Percentiles rank a stretch among this genome's conserved stretches.
These are phyloP conservation scores for Aspergillus sp. DNA, from an alignment of 2,329 filamentous ascomycete species.

Conservation along the genomic window DNA sequence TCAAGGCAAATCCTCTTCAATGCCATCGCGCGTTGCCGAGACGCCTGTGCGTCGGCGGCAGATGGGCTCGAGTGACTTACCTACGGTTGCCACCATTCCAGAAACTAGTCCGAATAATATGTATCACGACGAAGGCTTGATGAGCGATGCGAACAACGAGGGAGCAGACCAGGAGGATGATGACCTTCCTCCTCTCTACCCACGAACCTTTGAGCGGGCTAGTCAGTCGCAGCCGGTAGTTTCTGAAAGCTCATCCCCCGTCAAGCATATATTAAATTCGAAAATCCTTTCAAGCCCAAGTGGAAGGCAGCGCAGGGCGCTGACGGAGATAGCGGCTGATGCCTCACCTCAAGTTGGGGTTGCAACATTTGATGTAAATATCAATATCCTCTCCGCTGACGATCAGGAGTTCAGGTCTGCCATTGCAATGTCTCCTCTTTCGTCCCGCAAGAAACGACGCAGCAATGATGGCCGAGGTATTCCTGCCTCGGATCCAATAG, in stretches of 20 bases:
- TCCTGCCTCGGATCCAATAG: constrained; percentile 34
- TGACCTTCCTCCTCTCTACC: constrained; percentile 40
- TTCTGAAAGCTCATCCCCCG: constrained; percentile 30
- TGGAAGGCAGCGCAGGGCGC: constrained; percentile 40
- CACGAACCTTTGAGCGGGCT: constrained; percentile 23
- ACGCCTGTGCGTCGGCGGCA: constrained; percentile 41
- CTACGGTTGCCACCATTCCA: constrained; percentile 41
- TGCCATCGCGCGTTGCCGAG: constrained; percentile 46
- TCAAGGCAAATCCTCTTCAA: constrained; percentile 40
- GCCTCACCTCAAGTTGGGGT: constrained; percentile 43
- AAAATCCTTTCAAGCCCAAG: constrained; percentile 46
- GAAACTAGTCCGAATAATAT: constrained; percentile 43
- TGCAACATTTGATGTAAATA: constrained; percentile 38
- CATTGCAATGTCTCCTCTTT: constrained; percentile 38
- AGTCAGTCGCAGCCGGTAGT: constrained; percentile 27
- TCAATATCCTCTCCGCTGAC: constrained; percentile 45
- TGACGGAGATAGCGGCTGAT: constrained; percentile 50
- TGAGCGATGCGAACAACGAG: constrained; percentile 30
- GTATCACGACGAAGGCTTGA: constrained; percentile 29
- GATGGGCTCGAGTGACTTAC: constrained; percentile 30
- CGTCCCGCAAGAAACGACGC: constrained; percentile 43
- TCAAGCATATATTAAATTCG: constrained; percentile 30
- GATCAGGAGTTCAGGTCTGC: constrained; percentile 45
- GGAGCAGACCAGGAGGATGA: constrained; percentile 41
- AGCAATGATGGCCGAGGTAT: constrained; percentile 38